Evolutionary conservation across 192 early-diverging fungal species (phyloP).

Genomic region (Coemansia sp.): DNA sequence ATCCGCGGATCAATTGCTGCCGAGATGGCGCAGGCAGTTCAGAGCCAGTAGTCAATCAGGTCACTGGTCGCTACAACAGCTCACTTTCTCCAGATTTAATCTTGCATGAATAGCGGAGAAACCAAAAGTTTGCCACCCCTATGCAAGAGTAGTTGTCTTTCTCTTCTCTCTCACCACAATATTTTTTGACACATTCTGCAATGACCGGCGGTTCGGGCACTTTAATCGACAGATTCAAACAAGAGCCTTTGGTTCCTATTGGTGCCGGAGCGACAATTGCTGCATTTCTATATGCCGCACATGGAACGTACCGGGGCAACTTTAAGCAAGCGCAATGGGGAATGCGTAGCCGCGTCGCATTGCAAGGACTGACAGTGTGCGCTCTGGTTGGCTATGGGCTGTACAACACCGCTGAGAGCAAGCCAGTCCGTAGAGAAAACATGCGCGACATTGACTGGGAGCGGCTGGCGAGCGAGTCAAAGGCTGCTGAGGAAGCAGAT

Average conservation of each 20-base stretch:
- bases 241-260: slow-evolving; percentile 43
- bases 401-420: not conserved
- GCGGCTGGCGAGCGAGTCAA: slow-evolving; percentile 29
- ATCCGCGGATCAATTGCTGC: not conserved
- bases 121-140: too few species aligned
- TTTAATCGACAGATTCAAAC: slow-evolving; percentile 22
- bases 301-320: slow-evolving; percentile 28
- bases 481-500: slow-evolving; percentile 18
- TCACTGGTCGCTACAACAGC: not conserved
- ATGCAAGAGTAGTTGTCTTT: not conserved
- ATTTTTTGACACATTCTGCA: not conserved
- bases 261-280: slow-evolving; percentile 32
- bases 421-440: slow-evolving; percentile 7
- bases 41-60: not conserved
- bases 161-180: not conserved
- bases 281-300: slow-evolving; percentile 39
- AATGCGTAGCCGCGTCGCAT: slow-evolving; percentile 42
- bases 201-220: slow-evolving; percentile 16
- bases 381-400: slow-evolving; percentile 33
- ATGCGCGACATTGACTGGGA: slow-evolving; percentile 46
- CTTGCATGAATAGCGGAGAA: not conserved
- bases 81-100: not conserved
- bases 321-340: slow-evolving; percentile 31
- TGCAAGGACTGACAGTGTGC: slow-evolving; percentile 42
- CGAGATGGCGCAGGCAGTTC: not conserved